Percentiles rank a stretch among this genome's conserved stretches.
These are phyloP conservation scores for Bruguiera sexangula DNA, from an alignment of 345 rosid genomes.

Conservation along the genomic window DNA sequence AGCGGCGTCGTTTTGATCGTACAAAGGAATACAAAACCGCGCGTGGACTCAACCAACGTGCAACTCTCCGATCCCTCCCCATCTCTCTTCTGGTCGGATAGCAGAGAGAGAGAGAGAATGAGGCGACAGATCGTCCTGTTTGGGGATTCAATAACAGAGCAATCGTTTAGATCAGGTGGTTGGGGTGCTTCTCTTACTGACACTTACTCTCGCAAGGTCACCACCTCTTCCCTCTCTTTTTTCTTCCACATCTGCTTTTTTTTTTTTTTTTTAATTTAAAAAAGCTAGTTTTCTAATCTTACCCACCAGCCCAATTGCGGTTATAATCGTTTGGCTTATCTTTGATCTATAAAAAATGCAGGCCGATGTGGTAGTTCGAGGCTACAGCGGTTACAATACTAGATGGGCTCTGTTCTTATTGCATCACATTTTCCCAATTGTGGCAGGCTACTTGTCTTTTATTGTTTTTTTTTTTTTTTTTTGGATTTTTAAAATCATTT, in stretches of 20 bases:
- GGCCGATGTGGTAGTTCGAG: constrained; percentile 86
- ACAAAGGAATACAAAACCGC: no score
- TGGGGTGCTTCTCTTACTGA: constrained; percentile 84
- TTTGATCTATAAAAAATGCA: background rate
- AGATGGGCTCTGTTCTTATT: constrained; percentile 91
- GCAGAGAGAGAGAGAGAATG: constrained; percentile 25
- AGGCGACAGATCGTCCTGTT: constrained; percentile 74
- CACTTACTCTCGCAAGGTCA: constrained; percentile 76
- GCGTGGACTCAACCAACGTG: no score
- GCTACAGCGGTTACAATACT: constrained; percentile 91
- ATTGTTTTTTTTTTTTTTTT: background rate
- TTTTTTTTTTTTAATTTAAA: background rate
- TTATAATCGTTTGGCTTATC: constrained; percentile 3
- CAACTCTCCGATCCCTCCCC: no score
- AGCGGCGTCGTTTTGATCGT: no score
- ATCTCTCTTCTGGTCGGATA: no score
- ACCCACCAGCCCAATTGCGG: background rate
- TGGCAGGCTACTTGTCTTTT: constrained; percentile 13
- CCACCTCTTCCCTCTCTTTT: background rate
- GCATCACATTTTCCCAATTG: constrained; percentile 66
- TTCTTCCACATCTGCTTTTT: no score
- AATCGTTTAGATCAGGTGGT: constrained; percentile 70
- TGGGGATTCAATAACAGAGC: constrained; percentile 88
- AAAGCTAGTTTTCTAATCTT: background rate
- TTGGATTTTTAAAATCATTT: background rate